Percentiles rank a stretch among this genome's conserved stretches.
Conservation (phyloP, 176 grass and related monocot species). For the Thinopyrum elongatum region DNA sequence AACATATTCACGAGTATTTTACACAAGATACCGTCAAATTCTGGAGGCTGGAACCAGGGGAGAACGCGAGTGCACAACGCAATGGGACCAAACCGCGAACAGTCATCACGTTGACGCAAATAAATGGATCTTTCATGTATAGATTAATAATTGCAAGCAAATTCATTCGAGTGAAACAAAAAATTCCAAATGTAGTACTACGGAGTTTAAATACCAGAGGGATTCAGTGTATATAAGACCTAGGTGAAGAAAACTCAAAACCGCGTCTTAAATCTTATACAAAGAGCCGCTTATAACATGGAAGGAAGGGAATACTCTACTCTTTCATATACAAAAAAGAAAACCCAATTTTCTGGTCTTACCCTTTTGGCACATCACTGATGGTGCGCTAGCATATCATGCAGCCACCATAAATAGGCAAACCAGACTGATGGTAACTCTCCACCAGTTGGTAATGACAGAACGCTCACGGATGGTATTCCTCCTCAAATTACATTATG, state of each 20-base stretch:
- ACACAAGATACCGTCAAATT: not conserved
- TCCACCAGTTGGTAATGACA: conserved; percentile 31
- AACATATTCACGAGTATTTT: not conserved
- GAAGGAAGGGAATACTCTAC: not conserved
- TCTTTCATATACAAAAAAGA: not conserved
- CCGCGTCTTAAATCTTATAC: too few relatives aligned
- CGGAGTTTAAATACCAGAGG: not conserved
- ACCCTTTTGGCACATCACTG: not conserved
- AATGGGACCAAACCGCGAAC: not conserved
- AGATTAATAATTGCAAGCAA: not conserved
- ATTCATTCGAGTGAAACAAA: not conserved
- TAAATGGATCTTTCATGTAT: not conserved
- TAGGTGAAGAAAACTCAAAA: not conserved
- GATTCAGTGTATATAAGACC: not conserved
- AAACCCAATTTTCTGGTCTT: not conserved
- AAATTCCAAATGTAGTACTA: not conserved
- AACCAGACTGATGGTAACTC: conserved; percentile 30
- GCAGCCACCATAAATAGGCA: conserved; percentile 23
- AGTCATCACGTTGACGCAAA: not conserved
- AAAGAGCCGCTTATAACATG: not conserved
- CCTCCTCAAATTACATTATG: conserved; percentile 38
- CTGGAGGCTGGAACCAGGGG: not conserved
- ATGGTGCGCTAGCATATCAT: conserved; percentile 6
- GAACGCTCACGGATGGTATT: conserved; percentile 9
- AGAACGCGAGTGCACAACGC: not conserved